Percentiles rank a stretch among this genome's conserved stretches.
These are phyloP conservation scores for Neurospora sp. DNA, from an alignment of 495 filamentous ascomycete species.

Conservation along the genomic window DNA sequence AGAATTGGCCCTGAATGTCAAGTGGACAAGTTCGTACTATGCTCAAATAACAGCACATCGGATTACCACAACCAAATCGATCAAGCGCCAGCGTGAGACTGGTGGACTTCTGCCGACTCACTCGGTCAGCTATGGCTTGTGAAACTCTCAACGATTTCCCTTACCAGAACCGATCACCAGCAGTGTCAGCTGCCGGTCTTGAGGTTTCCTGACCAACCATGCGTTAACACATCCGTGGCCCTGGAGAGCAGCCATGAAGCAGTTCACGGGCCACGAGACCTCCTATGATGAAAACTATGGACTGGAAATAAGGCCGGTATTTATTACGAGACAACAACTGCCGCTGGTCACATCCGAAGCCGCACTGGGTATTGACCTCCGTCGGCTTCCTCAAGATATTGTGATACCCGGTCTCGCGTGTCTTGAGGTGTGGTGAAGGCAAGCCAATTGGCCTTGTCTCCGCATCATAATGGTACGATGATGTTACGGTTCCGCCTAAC, in stretches of 20 bases:
- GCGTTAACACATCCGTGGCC: constrained; percentile 3
- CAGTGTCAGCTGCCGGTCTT: not conserved
- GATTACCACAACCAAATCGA: not conserved
- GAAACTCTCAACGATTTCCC: not conserved
- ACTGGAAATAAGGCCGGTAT: not conserved
- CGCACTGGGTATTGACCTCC: not conserved
- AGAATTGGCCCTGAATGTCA: not conserved
- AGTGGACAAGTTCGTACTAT: not conserved
- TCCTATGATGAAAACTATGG: not conserved
- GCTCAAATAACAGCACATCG: not conserved
- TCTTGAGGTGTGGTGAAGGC: not conserved
- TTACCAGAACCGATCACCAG: not conserved
- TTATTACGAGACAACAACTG: not conserved
- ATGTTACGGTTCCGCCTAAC: not conserved
- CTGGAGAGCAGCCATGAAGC: not conserved
- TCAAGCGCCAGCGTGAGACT: not conserved
- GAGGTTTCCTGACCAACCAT: constrained; percentile 1
- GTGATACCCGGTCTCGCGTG: not conserved
- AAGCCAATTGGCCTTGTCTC: not conserved
- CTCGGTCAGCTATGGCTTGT: not conserved
- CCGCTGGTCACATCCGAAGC: not conserved
- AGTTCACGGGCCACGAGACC: not conserved
- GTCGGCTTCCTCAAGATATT: not conserved
- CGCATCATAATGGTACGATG: not conserved
- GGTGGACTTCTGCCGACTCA: not conserved